Conservation (phyloP, 2,329 filamentous ascomycete species). For the Ophiostoma sp. region DNA sequence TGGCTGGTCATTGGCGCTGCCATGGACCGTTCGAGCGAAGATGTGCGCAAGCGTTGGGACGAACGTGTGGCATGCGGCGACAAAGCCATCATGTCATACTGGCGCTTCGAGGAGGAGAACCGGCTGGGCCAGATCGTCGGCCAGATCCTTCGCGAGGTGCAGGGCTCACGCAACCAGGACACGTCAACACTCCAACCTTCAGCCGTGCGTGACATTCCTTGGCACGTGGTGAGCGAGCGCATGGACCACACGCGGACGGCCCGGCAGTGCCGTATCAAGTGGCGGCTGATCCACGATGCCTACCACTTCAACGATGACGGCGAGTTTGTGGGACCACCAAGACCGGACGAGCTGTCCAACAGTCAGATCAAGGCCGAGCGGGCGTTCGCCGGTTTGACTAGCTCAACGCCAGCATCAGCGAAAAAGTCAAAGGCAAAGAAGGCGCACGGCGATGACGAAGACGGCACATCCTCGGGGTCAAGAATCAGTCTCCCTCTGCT, state of each 20-base stretch:
- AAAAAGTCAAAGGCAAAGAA: conserved; percentile 1
- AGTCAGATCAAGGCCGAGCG: conserved; percentile 23
- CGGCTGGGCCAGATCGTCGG: conserved; percentile 54
- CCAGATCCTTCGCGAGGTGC: conserved; percentile 52
- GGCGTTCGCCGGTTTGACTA: neutral
- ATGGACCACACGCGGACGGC: conserved; percentile 64
- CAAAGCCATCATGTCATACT: conserved; percentile 53
- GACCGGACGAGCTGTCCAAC: conserved; percentile 17
- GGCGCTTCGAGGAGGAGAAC: conserved; percentile 62
- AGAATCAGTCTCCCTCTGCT: conserved; percentile 16
- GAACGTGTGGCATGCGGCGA: conserved; percentile 64
- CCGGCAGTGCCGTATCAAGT: conserved; percentile 69
- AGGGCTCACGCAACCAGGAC: conserved; percentile 40
- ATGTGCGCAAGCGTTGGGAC: conserved; percentile 69
- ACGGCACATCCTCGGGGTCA: neutral
- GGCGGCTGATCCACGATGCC: conserved; percentile 45
- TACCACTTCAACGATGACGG: conserved; percentile 28
- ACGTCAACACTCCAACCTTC: conserved; percentile 30
- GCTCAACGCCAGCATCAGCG: neutral
- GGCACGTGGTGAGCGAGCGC: conserved; percentile 62
- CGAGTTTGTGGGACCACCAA: conserved; percentile 23
- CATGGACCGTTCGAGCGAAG: conserved; percentile 64
- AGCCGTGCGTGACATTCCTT: conserved; percentile 61
- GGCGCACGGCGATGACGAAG: neutral
- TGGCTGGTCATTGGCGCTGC: conserved; percentile 64